These are phyloP conservation scores for Penicillium hordei DNA, from an alignment of 2,329 filamentous ascomycete genomes.

Conservation along the genomic window DNA sequence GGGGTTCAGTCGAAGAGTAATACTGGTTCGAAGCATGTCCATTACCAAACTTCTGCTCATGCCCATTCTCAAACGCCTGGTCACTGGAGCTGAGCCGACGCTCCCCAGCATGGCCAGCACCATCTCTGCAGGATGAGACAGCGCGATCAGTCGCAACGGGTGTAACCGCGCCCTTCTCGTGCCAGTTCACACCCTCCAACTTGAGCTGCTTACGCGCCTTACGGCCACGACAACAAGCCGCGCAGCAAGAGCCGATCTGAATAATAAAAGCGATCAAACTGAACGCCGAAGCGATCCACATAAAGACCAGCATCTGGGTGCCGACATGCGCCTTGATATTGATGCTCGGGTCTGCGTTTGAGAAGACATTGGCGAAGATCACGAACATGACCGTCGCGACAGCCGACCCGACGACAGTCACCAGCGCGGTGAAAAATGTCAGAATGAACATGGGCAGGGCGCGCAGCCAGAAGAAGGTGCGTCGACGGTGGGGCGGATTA, in stretches of 20 bases:
- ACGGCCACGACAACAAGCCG: slow-evolving; percentile 48
- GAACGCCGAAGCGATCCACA: slow-evolving; percentile 77
- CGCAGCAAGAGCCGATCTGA: slow-evolving; percentile 76
- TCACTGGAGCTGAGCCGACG: not conserved
- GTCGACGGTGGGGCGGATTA: slow-evolving; percentile 37
- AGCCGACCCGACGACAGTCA: slow-evolving; percentile 67
- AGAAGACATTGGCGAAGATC: slow-evolving; percentile 76
- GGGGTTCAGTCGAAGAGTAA: slow-evolving; percentile 4
- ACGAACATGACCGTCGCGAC: slow-evolving; percentile 82
- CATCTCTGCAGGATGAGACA: not conserved
- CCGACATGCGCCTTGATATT: slow-evolving; percentile 75
- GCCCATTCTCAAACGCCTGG: not conserved
- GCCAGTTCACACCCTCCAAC: slow-evolving; percentile 17
- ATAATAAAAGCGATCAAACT: slow-evolving; percentile 69
- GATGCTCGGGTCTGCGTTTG: slow-evolving; percentile 64
- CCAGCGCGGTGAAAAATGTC: slow-evolving; percentile 65
- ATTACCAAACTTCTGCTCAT: not conserved
- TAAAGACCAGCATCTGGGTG: slow-evolving; percentile 75
- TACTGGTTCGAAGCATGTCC: not conserved
- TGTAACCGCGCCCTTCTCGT: slow-evolving; percentile 13
- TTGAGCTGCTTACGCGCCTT: slow-evolving; percentile 39
- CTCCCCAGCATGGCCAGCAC: not conserved
- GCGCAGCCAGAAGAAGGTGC: slow-evolving; percentile 44
- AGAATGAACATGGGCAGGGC: slow-evolving; percentile 68
- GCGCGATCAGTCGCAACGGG: not conserved